Base-by-base conservation (phyloP, 2,329 filamentous ascomycete species). In the Fusarium transvaalense region DNA sequence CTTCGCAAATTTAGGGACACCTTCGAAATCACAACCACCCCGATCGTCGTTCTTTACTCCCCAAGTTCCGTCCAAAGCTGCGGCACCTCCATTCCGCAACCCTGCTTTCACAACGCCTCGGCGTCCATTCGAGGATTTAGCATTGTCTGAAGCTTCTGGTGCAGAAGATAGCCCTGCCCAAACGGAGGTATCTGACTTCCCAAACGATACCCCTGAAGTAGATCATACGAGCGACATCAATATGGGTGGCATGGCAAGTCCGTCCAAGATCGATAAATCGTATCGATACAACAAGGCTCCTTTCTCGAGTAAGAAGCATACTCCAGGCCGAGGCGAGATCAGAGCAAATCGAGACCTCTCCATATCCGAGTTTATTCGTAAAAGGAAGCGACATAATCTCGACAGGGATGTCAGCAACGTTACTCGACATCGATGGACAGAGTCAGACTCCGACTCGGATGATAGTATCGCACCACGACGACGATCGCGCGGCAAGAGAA, bases 281-380 rank as follows among this genome's bases (percentile, higher is more conserved):
- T 76, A 81, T 31, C 83, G 82, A 54, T 84, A 83, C 62, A 79
- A 78, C 52, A 83, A 79, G 59, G 76, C 78, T 25, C 60, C 75
- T 66, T 48, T 77, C 66, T 61, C 83, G 72, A 72, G 82, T 70
- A 79, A 79, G 59, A 81, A 79, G 59, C 75, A 80, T 35, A 67
- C 78, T 12, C 76, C 91, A 0, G 91, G 91, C 2, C 85, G 87
- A 68, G 91, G 90, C 43, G 90, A 92, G 71, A 86, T 92, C 51
- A 82, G 86, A 37, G 78, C 82, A 6, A 83, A 82, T 69, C 71
- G 75, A 66, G 74, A 81, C 69, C 68, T 77, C 71, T 74, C 77
- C 61, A 75, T 75, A 61, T 69, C 76, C 3, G 85, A 85, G 64
- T 81, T 82, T 65, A 82, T 85, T 70, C 83, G 84, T 73, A 89